A percentile compares a stretch with the other conserved stretches of the same genome.
Conservation (phyloP, 1,284 basidiomycete species). For the Xerocomus nothofagi region DNA sequence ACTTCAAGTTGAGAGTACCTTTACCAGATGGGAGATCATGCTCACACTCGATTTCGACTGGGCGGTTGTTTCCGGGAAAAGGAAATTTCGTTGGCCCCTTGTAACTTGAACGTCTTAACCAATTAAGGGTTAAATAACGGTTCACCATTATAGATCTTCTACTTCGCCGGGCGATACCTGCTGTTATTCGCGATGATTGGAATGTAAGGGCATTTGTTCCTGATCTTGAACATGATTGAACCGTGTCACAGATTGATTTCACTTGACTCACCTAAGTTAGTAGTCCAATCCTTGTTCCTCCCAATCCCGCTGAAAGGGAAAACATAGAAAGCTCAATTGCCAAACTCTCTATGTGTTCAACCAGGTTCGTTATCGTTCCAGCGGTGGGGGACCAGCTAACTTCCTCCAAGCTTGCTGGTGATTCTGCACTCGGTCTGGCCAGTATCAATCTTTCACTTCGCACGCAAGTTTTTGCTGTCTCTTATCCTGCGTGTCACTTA, state of each 20-base stretch:
- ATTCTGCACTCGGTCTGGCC: slow-evolving; percentile 34
- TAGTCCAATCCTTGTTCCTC: slow-evolving; percentile 3
- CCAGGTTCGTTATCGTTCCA: slow-evolving; percentile 25
- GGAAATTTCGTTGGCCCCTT: slow-evolving; percentile 35
- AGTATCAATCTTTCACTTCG: slow-evolving; percentile 38
- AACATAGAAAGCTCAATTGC: slow-evolving; percentile 26
- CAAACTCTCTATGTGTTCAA: slow-evolving; percentile 35
- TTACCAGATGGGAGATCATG: slow-evolving; percentile 32
- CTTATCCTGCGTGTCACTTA: not conserved
- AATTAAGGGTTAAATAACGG: not conserved
- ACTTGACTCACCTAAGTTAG: slow-evolving; percentile 30
- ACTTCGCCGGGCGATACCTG: slow-evolving; percentile 34
- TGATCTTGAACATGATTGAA: slow-evolving; percentile 10
- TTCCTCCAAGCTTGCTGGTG: slow-evolving; percentile 32
- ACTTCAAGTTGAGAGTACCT: slow-evolving; percentile 3
- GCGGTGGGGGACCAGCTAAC: not conserved
- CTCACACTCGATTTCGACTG: slow-evolving; percentile 34
- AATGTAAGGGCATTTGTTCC: slow-evolving; percentile 23
- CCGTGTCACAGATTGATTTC: slow-evolving; percentile 26
- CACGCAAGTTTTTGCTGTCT: slow-evolving; percentile 22
- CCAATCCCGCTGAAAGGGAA: not conserved
- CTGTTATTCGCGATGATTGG: slow-evolving; percentile 35
- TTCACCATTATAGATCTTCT: slow-evolving; percentile 21
- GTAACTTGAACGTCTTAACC: slow-evolving; percentile 11
- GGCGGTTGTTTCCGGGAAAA: slow-evolving; percentile 32